Percentiles rank a stretch among this genome's conserved stretches.
Conservation (phyloP, 2,329 filamentous ascomycete species). For the Bipolaris sorokiniana region DNA sequence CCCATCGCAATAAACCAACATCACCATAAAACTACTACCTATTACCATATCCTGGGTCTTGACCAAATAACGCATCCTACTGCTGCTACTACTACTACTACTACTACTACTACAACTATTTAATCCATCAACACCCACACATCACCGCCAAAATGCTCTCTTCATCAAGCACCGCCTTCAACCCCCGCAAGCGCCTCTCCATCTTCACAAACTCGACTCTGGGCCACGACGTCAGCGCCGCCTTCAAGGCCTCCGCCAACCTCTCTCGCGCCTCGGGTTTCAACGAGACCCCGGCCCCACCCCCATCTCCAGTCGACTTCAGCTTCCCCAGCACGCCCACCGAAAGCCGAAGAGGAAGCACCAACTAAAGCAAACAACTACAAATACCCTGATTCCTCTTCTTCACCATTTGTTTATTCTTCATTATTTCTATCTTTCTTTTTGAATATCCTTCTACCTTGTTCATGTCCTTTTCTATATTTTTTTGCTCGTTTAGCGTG, state of each 20-base stretch:
- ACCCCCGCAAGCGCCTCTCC: conserved; percentile 51
- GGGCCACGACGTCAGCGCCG: conserved; percentile 50
- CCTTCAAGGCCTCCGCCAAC: conserved; percentile 46
- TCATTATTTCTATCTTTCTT: background rate
- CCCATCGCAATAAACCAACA: conserved; percentile 26
- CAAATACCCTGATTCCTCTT: background rate
- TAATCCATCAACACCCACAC: background rate
- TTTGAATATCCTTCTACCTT: too few species aligned
- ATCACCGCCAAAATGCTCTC: conserved; percentile 36
- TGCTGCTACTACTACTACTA: too few species aligned
- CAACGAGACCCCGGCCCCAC: conserved; percentile 50
- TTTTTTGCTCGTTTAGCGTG: background rate
- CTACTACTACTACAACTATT: too few species aligned
- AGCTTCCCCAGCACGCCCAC: conserved; percentile 45
- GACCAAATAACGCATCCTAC: too few species aligned
- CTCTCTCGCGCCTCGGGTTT: conserved; percentile 36
- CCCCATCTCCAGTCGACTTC: conserved; percentile 51
- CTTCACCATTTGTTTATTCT: background rate
- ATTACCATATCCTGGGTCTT: background rate
- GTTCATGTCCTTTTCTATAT: background rate
- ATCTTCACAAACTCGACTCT: conserved; percentile 51
- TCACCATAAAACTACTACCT: conserved; percentile 16
- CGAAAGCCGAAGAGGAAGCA: conserved; percentile 11
- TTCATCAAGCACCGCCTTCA: conserved; percentile 29
- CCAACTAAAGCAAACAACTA: conserved; percentile 2